A percentile compares a stretch with the other conserved stretches of the same genome.
Evolutionary conservation across 257 asterid genomes (phyloP).

Genomic region (Striga asiatica): DNA sequence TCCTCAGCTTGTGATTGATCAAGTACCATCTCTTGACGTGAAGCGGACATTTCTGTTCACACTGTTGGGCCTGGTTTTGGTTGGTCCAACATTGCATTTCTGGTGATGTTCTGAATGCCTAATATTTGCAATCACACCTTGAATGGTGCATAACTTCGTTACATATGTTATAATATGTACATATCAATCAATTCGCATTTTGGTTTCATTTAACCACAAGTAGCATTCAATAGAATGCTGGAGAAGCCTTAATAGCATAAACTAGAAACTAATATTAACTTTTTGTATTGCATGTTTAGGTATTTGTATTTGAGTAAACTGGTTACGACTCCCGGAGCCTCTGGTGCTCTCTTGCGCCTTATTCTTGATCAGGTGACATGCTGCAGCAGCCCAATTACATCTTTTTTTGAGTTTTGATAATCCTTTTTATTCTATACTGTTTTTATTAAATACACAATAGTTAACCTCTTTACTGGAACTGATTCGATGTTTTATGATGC

Average conservation of each 20-base stretch:
- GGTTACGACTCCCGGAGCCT: slow-evolving; percentile 49
- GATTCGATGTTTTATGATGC: slow-evolving; percentile 8
- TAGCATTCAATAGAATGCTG: too few species aligned
- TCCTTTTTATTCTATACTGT: neutral
- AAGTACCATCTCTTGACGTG: slow-evolving; percentile 53
- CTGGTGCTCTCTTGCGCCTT: slow-evolving; percentile 58
- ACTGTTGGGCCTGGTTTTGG: slow-evolving; percentile 76
- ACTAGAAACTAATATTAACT: too few species aligned
- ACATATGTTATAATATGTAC: too few species aligned
- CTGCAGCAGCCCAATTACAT: too few species aligned
- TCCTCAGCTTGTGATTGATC: slow-evolving; percentile 59
- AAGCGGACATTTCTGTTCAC: slow-evolving; percentile 70
- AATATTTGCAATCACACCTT: too few species aligned
- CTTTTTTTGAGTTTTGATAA: too few species aligned
- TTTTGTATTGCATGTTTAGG: slow-evolving; percentile 24
- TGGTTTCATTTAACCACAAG: too few species aligned
- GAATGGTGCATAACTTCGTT: too few species aligned
- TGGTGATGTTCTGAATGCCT: slow-evolving; percentile 40
- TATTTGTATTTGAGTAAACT: slow-evolving; percentile 65
- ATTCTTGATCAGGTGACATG: slow-evolving; percentile 65
- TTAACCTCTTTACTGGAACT: neutral
- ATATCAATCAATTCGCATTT: too few species aligned
- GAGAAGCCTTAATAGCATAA: too few species aligned
- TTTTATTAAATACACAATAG: neutral
- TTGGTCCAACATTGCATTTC: slow-evolving; percentile 90